These are phyloP conservation scores for Teratosphaeria nubilosa DNA, from an alignment of 2,329 filamentous ascomycete genomes.

Conservation along the genomic window DNA sequence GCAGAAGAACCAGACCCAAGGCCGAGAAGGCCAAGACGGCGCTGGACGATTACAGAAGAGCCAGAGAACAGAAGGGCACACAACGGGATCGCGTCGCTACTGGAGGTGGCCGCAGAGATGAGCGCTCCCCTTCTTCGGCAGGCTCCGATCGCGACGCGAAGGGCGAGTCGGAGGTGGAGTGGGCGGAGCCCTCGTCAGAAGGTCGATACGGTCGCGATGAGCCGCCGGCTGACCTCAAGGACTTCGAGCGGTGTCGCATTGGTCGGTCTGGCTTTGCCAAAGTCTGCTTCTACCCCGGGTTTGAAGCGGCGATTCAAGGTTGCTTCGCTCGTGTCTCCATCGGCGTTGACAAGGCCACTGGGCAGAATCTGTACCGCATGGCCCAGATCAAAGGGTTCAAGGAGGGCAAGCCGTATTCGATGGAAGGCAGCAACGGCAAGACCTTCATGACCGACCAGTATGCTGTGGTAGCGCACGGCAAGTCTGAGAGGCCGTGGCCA, in stretches of 20 bases:
- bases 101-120: constrained; percentile 35
- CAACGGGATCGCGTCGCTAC: constrained; percentile 31
- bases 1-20: constrained; percentile 41
- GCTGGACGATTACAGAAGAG: constrained; percentile 60
- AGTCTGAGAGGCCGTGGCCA: constrained; percentile 72
- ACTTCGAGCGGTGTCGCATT: constrained; percentile 74
- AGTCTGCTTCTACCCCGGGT: constrained; percentile 87
- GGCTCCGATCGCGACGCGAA: constrained; percentile 48
- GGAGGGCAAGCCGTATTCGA: constrained; percentile 71
- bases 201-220: constrained; percentile 44
- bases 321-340: constrained; percentile 81
- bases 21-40: constrained; percentile 47
- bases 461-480: constrained; percentile 69
- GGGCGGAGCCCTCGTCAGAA: constrained; percentile 45
- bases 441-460: constrained; percentile 79
- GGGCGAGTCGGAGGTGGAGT: constrained; percentile 71
- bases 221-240: constrained; percentile 61
- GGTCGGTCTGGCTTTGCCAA: constrained; percentile 79
- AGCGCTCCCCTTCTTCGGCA: constrained; percentile 33
- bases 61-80: constrained; percentile 51
- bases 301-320: constrained; percentile 69
- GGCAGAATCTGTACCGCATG: constrained; percentile 75
- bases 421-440: constrained; percentile 62
- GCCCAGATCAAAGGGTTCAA: constrained; percentile 77
- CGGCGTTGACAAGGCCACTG: constrained; percentile 59